Conservation (phyloP, 106 monocot species). For the Phalaenopsis equestris region DNA sequence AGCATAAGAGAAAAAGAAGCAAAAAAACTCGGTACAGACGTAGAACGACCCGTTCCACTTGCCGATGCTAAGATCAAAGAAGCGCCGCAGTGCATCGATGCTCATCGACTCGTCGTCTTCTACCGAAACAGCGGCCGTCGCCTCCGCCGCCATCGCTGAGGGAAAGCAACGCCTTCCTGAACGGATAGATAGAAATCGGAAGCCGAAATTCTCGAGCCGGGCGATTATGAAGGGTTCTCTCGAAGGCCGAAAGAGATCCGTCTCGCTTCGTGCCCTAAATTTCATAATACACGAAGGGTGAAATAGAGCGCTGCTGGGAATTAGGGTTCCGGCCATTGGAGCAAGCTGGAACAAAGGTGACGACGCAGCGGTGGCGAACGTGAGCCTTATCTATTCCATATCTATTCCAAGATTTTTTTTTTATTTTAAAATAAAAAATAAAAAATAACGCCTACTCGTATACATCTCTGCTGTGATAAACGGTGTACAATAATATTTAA, state of each 20-base stretch:
- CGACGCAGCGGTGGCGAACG: too few relatives aligned
- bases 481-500: too few relatives aligned
- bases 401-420: too few relatives aligned
- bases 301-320: constrained; percentile 16
- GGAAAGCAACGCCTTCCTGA: not conserved
- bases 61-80: constrained; percentile 61
- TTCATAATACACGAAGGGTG: constrained; percentile 9
- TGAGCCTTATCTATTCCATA: too few relatives aligned
- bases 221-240: not conserved
- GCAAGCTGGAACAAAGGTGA: not conserved
- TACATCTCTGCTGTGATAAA: too few relatives aligned
- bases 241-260: not conserved
- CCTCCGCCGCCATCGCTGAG: constrained; percentile 13
- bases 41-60: constrained; percentile 89
- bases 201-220: not conserved
- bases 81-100: constrained; percentile 41
- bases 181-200: constrained; percentile 1
- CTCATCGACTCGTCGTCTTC: constrained; percentile 32
- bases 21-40: constrained; percentile 22
- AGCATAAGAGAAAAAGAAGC: constrained; percentile 5
- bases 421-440: too few relatives aligned
- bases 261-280: not conserved
- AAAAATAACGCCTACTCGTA: too few relatives aligned
- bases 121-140: constrained; percentile 15
- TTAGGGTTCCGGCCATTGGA: constrained; percentile 48